Evolutionary conservation across 495 filamentous ascomycete species (phyloP), one percentile per base, ranked within the genome.

Genomic region (Daldinia decipiens): DNA sequence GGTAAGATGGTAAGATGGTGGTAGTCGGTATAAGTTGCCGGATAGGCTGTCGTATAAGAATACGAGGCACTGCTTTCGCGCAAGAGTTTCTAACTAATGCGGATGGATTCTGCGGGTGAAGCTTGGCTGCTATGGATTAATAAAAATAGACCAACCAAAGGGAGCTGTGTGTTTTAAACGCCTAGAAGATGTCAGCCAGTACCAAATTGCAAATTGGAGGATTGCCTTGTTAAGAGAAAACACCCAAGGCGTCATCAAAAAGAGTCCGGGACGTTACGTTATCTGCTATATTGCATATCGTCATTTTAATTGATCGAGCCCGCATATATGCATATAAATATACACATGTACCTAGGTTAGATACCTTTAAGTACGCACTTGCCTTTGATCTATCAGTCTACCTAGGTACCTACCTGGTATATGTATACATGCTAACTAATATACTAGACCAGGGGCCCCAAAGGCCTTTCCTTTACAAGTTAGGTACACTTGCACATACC

Each of bases 101-200:
- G 43, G 56, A 50, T 11, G 17, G 13, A 27, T 59, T 26, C 43
- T 27, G 63, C 32, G 34, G 26, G 63, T 43, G 43, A 39, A 59
- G 43, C 40, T 65, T 51, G 51, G 62, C 62, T 57, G 26, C 13
- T 31, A 53, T 31, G 13, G n/a, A 31, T 27, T 53, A 53, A 45
- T 26, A 45, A n/a, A 19, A 29, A 50, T 21, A 26, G 15, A 27
- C 62, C 34, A 53, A 53, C 45, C 26, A 59, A 29, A 36, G 11
- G 26, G 24, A 61, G 29, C 17, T 60, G 29, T 47, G 54, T 36
- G 47, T 62, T 53, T 40, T 17, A 36, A 57, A 58, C 38, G 15
- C 12, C 34, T 38, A 19, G 34, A 38, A 65, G 52, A 65, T 38
- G 52, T 57, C 24, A 31, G 32, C 15, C 31, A 19, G 31, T 34